Base-by-base conservation (phyloP, 805 yeast species). In the Ogataea zsoltii region DNA sequence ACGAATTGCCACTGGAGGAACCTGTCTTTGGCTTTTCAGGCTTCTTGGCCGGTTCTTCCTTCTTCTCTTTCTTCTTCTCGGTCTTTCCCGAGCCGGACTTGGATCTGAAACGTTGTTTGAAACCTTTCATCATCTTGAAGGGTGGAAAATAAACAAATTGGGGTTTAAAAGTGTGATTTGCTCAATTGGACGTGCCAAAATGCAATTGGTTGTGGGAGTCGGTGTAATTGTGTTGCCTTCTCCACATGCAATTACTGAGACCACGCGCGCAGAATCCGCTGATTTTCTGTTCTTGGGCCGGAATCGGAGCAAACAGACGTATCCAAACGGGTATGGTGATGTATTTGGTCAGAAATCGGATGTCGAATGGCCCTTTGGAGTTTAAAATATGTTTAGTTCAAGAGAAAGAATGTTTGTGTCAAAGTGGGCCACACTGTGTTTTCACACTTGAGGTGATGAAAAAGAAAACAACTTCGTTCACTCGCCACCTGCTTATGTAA, bases 51-150 rank as follows among this genome's bases (percentile, higher is more conserved):
- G 49, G 17, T 33, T 61, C 62, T 33, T 69, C 71, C 44, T 65
- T 66, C 39, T 67, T 62, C 51, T 73, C 66, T 41, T 75, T 72
- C 61, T 75, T 71, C 48, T 74, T 70, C 44, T 68, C 70, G 26
- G 60, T 62, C 43, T 60, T 60, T 30, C 56, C 58, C 42, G 53
- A 62, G 39, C 62, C 61, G 62, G 62, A 56, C 55, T 64, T 72
- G 37, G 75, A 64, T 46, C 67, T 62, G 43, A 73, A 73, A 60
- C 80, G 70, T 60, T 82, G 85, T 60, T 81, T 82, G 65, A 82
- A 82, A 23, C 87, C 87, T 68, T 81, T 82, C 87, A 82, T 82
- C 88, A 82, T 82, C 58, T 72, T 79, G 44, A 2, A 14, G 19
- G 7, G 19, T 12, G 33, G 16, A 7, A 28, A 28, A 13, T 5